Percentiles rank a stretch among this genome's conserved stretches.
Evolutionary conservation across 371 early-diverging fungal species (phyloP).

Genomic region (Amoeboaphelidium protococcarum): DNA sequence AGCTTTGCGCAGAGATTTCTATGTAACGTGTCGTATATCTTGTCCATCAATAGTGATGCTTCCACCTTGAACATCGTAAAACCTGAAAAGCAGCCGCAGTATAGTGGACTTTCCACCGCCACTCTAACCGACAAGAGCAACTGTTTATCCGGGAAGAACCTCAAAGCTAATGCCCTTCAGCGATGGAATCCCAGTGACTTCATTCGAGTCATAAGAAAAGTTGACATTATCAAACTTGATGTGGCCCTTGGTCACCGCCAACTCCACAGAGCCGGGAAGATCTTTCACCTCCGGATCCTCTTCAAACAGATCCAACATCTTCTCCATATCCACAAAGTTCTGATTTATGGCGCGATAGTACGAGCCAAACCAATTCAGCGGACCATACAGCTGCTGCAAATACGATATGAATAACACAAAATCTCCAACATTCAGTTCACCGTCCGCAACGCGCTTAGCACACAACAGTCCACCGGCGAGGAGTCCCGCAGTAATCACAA

Average conservation of each 20-base stretch:
- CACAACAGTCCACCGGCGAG: slow-evolving; percentile 37
- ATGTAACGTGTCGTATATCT: slow-evolving; percentile 40
- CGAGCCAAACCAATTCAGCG: slow-evolving; percentile 31
- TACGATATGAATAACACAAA: slow-evolving; percentile 66
- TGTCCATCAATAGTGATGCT: slow-evolving; percentile 62
- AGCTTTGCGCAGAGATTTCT: slow-evolving; percentile 29
- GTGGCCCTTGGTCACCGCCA: background rate
- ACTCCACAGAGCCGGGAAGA: background rate
- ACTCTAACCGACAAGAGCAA: slow-evolving; percentile 37
- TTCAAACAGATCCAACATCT: slow-evolving; percentile 58
- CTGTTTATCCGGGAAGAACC: too few species aligned
- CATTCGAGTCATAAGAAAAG: background rate
- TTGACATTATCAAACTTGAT: background rate
- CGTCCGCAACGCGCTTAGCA: slow-evolving; percentile 41
- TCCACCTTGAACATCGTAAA: slow-evolving; percentile 57
- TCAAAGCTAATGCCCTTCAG: too few species aligned
- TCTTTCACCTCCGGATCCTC: slow-evolving; percentile 37
- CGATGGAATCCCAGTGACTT: too few species aligned
- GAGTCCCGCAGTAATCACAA: slow-evolving; percentile 53
- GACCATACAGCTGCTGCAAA: slow-evolving; percentile 44
- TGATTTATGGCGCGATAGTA: slow-evolving; percentile 31
- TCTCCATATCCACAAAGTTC: slow-evolving; percentile 83
- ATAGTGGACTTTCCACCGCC: slow-evolving; percentile 15
- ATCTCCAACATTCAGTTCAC: slow-evolving; percentile 43
- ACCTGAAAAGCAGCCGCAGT: slow-evolving; percentile 14